These are phyloP conservation scores for Aureobasidium sp. DNA, from an alignment of 2,329 filamentous ascomycete species.

Conservation along the genomic window DNA sequence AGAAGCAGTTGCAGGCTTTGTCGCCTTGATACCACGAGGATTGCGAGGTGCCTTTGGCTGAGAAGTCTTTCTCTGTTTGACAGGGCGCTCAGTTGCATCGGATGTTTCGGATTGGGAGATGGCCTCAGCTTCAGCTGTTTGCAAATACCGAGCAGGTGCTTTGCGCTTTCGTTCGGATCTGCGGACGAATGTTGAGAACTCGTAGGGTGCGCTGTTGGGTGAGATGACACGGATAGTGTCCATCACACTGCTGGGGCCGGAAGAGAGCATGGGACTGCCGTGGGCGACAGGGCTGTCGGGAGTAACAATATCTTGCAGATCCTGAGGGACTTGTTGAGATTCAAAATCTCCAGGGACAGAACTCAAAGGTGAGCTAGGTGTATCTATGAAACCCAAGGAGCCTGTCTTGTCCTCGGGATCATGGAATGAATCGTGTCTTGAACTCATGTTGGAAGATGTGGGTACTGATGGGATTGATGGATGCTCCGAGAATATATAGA, in stretches of 20 bases:
- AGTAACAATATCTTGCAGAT: not conserved
- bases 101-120: not conserved
- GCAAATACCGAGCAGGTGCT: not conserved
- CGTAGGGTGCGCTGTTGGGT: too few relatives aligned
- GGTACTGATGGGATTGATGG: not conserved
- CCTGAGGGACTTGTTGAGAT: not conserved
- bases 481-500: not conserved
- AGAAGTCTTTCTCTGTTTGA: not conserved
- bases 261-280: not conserved
- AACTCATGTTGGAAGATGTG: not conserved
- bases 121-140: not conserved
- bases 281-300: not conserved
- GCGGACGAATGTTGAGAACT: not conserved
- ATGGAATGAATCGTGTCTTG: not conserved
- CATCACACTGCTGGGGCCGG: not conserved
- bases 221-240: not conserved
- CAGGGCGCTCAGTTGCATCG: not conserved
- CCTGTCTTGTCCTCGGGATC: not conserved
- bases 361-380: slow-evolving; percentile 4
- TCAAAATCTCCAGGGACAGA: slow-evolving; percentile 7
- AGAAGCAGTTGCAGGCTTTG: not conserved
- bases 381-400: not conserved
- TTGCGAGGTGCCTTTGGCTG: not conserved
- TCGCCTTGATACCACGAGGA: not conserved
- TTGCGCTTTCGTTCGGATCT: slow-evolving; percentile 8